Base-by-base conservation (phyloP, 306 rosid genomes). In the Lagenaria siceraria region DNA sequence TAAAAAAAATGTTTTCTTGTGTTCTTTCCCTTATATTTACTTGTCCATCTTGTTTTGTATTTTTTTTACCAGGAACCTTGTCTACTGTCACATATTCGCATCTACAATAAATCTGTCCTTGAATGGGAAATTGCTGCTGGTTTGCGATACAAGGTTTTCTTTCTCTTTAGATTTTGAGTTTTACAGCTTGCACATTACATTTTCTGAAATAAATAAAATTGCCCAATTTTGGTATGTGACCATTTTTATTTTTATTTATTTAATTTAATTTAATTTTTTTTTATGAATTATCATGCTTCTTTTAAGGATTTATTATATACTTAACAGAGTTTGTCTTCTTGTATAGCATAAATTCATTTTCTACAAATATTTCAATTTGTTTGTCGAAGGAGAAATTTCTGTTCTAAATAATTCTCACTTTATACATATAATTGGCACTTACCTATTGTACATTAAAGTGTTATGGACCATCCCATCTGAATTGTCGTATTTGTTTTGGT, bases 61-160 rank as follows among this genome's bases (percentile, higher is more conserved):
- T 59, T 78, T 70, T 72, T 79, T 66, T 74, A 22, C 25, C 82
- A 93, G 97, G 97, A 93, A 78, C 98, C 98, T 79, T 89, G 96
- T 83, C 80, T 93, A 78, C 78, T 93, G 60, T 93, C 98, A 17
- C 96, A 91, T 71, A 88, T 91, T 74, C 93, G 92, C 82, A 91
- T 93, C 76, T 87, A 93, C 86, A 93, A 93, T 79, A 93, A 93
- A 84, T 91, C 97, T 74, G 98, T 91, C 22, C 98, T 91, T 40
- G 98, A 93, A 83, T 93, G 98, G 98, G 98, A 93, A 74, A 89
- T 93, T 86, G 89, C 96, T 4, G 93, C 86, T 78, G 98, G 98
- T 70, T 87, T 93, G 74, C 97, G 98, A 15, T 93, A 87, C 89
- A 93, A 93, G 98, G 98, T 93, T 81, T 79, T 76, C 55, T 56